These are phyloP conservation scores for Clavariopsis aquatica DNA, from an alignment of 495 filamentous ascomycete species.

Conservation along the genomic window DNA sequence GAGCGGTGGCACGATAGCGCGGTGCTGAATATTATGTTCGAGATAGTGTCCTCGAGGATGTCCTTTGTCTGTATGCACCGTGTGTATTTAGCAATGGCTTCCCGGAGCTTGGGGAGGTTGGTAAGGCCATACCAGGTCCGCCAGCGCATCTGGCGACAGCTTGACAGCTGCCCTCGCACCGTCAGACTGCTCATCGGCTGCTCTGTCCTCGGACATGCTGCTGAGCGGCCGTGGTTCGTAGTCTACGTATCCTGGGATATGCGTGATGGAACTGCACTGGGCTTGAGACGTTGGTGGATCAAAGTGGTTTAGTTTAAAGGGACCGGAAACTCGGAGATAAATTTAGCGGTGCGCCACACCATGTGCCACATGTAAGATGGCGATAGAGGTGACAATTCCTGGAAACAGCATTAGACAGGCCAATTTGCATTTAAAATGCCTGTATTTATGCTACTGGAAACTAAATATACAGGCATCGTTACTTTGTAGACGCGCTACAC, in stretches of 20 bases:
- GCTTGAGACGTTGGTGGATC: conserved; percentile 17
- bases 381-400: neutral
- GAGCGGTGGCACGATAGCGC: conserved; percentile 49
- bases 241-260: conserved; percentile 13
- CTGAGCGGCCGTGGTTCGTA: conserved; percentile 15
- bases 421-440: neutral
- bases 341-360: neutral
- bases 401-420: neutral
- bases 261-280: conserved; percentile 1
- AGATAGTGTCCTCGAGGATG: conserved; percentile 50
- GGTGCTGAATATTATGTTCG: conserved; percentile 49
- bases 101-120: neutral
- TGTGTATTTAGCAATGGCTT: conserved; percentile 26
- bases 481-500: neutral
- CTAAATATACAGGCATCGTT: neutral
- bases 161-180: conserved; percentile 11
- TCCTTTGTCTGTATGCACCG: conserved; percentile 19
- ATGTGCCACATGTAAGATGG: neutral
- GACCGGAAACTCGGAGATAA: conserved; percentile 20
- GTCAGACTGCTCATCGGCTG: conserved; percentile 25
- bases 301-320: conserved; percentile 11
- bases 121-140: conserved; percentile 28
- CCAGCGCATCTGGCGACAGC: conserved; percentile 22
- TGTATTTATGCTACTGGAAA: neutral
- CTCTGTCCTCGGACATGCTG: conserved; percentile 38